Evolutionary conservation across 306 rosid species (phyloP).

Genomic region (Trifolium pratense): DNA sequence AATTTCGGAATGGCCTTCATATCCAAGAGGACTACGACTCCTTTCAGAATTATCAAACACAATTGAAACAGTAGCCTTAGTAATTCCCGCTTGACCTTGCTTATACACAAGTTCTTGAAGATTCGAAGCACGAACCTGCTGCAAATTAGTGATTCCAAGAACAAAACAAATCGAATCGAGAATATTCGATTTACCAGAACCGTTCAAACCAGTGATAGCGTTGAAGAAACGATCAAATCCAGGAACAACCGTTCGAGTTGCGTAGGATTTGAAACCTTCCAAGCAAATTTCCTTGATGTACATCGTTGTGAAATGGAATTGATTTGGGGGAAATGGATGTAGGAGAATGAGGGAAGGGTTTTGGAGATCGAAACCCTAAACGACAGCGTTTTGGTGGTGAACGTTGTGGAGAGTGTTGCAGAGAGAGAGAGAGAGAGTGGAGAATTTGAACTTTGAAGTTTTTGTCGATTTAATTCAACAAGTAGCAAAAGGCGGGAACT

Average conservation of each 20-base stretch:
- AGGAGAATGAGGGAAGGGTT: constrained; percentile 32
- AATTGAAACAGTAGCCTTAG: constrained; percentile 93
- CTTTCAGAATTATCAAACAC: constrained; percentile 77
- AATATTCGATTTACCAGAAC: constrained; percentile 95
- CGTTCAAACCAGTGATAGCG: constrained; percentile 91
- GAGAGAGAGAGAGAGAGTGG: background rate
- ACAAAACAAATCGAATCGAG: constrained; percentile 95
- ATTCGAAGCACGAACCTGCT: constrained; percentile 92
- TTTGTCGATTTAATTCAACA: background rate
- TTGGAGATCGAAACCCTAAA: constrained; percentile 54
- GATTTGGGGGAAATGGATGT: background rate
- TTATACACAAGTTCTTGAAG: constrained; percentile 96
- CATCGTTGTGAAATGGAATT: constrained; percentile 47
- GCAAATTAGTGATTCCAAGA: constrained; percentile 86
- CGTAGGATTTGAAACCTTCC: constrained; percentile 98
- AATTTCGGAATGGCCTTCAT: constrained; percentile 75
- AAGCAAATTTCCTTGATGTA: constrained; percentile 82
- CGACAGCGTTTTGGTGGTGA: constrained; percentile 17
- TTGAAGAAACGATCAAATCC: constrained; percentile 90
- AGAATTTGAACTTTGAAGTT: constrained; percentile 35
- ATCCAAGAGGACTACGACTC: constrained; percentile 85
- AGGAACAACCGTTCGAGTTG: constrained; percentile 86
- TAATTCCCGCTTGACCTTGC: constrained; percentile 97
- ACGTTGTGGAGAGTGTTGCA: background rate
- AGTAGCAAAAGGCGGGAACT: constrained; percentile 36